These are phyloP conservation scores for Polytrichum formosum DNA, from an alignment of 225 moss, liverwort and hornwort genomes.

Conservation along the genomic window DNA sequence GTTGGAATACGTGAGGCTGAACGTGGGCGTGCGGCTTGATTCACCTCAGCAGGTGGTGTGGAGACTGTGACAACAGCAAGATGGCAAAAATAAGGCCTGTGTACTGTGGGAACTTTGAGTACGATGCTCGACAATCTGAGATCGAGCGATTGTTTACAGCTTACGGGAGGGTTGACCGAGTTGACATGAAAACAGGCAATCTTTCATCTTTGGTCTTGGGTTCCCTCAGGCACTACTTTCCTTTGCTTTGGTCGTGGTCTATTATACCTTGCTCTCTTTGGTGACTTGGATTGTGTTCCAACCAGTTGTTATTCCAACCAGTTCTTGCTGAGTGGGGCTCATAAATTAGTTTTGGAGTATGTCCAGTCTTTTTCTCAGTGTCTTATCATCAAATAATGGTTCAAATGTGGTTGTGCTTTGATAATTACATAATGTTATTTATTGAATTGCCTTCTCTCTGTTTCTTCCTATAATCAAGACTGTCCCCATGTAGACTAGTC, in stretches of 20 bases:
- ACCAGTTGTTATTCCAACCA: no score
- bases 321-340: no score
- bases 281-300: no score
- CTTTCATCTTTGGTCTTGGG: slow-evolving; percentile 4
- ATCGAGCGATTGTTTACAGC: slow-evolving; percentile 94
- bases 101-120: slow-evolving; percentile 99
- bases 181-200: slow-evolving; percentile 99
- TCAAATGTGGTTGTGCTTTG: no score
- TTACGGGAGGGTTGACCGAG: slow-evolving; percentile 95
- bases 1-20: background rate
- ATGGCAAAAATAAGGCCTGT: slow-evolving; percentile 96
- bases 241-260: background rate
- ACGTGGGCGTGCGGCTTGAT: background rate
- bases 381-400: no score
- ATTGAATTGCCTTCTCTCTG: no score
- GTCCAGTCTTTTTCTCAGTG: no score
- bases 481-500: no score
- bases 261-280: no score
- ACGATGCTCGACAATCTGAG: slow-evolving; percentile 92
- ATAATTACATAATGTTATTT: no score
- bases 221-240: background rate
- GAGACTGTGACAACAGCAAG: slow-evolving; percentile 12
- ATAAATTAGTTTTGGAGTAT: no score
- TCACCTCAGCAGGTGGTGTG: background rate
- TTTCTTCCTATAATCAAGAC: no score